These are phyloP conservation scores for Fusarium albosuccineum DNA, from an alignment of 2,329 filamentous ascomycete genomes.

Conservation along the genomic window DNA sequence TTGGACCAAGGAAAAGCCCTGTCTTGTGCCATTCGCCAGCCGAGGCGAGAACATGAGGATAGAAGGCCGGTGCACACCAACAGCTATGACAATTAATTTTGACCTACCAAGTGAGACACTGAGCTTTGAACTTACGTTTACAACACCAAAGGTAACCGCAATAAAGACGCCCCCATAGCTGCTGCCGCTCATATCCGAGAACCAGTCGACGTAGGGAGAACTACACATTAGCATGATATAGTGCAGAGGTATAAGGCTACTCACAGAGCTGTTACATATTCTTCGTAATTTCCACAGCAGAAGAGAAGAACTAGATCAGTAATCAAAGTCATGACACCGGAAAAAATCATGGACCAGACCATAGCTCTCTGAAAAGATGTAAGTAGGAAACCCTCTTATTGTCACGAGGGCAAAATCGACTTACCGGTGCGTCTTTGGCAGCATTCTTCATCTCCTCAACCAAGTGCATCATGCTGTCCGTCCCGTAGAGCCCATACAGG, in stretches of 20 bases:
- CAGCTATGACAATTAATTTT: not conserved
- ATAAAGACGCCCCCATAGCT: constrained; percentile 15
- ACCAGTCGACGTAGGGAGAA: constrained; percentile 22
- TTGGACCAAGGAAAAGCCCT: constrained; percentile 23
- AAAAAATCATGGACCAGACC: constrained; percentile 28
- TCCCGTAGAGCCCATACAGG: constrained; percentile 18
- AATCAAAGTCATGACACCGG: constrained; percentile 15
- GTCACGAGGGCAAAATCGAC: not conserved
- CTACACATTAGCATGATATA: not conserved
- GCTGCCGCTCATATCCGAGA: constrained; percentile 8
- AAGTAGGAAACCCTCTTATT: not conserved
- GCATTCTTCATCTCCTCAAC: constrained; percentile 32
- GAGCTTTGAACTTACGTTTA: constrained; percentile 7
- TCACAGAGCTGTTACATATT: constrained; percentile 11
- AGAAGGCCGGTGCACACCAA: constrained; percentile 17
- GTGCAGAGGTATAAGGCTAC: fast-evolving
- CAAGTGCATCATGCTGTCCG: constrained; percentile 28
- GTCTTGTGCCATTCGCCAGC: constrained; percentile 26
- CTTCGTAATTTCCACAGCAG: constrained; percentile 19
- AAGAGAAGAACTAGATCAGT: constrained; percentile 13
- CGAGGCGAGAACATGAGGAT: constrained; percentile 20
- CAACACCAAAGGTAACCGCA: constrained; percentile 9
- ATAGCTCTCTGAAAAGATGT: constrained; percentile 7
- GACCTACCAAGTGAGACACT: not conserved
- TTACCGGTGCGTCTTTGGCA: constrained; percentile 18